Evolutionary conservation across 2,329 filamentous ascomycete species (phyloP), one percentile per base, ranked within the genome.

Genomic region (Penicillium frequentans): DNA sequence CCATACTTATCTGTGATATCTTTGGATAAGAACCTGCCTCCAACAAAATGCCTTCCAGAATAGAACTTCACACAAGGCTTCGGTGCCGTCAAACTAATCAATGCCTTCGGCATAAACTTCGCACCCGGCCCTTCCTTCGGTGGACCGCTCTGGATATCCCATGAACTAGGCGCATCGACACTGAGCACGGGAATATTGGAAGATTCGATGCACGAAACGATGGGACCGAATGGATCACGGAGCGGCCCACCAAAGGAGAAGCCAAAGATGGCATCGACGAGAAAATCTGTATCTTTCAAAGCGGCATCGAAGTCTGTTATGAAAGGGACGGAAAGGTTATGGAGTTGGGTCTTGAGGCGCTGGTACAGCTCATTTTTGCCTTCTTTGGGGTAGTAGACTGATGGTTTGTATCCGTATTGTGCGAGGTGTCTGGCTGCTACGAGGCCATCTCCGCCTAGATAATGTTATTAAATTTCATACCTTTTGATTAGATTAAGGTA

Each of bases 181-280:
- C 91, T 90, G 3, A 95, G 88, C 0, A 98, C 89, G 0, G 92
- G 90, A 8, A 95, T 69, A 26, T 82, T 82, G 5, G 90, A 89
- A 43, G 87, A 82, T 64, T 91, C 85, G 37, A 99, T 81, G 8
- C 89, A 86, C 59, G 84, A 79, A 65, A 99, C 96, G 14, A 97
- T 89, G 0, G 82, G 82, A 0, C 88, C 87, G 70, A 98, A 99
- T 1, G 95, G 95, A 63, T 96, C 91, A n/a, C 95, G 87, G 52
- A 99, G 88, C 63, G 95, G 88, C 7, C 93, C 93, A 1, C 87
- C 88, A 78, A 99, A 99, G 59, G 90, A 95, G 79, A 99, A 99
- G 8, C 90, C 92, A 71, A 99, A 99, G 60, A 99, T 91, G 10
- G 95, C 91, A 75, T 99, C 95, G 57, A 99, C 81, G 52, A 99